phyloP scores from a whole-genome alignment of 2,329 filamentous ascomycete genomes.

The Arthrobotrys iridis region DNA sequence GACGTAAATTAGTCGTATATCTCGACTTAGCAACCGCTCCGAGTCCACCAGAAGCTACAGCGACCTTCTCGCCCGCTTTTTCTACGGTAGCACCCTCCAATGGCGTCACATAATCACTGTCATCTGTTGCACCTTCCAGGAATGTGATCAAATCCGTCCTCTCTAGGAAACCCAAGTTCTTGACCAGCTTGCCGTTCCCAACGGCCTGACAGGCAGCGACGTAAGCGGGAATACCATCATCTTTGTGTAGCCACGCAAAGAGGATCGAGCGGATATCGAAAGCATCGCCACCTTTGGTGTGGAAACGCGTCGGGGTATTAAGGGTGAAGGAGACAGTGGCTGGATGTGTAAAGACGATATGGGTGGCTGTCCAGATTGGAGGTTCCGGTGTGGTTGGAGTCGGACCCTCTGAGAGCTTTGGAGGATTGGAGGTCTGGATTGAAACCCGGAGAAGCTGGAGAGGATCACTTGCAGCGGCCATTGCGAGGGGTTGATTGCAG shows the following conservation, averaged over 20 bases:
- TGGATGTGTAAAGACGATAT: conserved; percentile 76
- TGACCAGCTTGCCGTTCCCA: conserved; percentile 72
- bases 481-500: background rate
- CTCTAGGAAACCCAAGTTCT: conserved; percentile 91
- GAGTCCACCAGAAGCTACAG: conserved; percentile 61
- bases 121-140: conserved; percentile 87
- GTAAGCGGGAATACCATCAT: conserved; percentile 89
- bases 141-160: conserved; percentile 90
- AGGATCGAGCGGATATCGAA: conserved; percentile 94
- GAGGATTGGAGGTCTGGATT: conserved; percentile 75
- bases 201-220: conserved; percentile 77
- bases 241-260: conserved; percentile 94
- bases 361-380: conserved; percentile 69
- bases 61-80: conserved; percentile 69
- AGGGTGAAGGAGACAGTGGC: conserved; percentile 73
- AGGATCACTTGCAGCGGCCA: conserved; percentile 64
- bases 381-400: conserved; percentile 68
- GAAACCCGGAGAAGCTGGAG: conserved; percentile 84
- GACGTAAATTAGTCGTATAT: conserved; percentile 71
- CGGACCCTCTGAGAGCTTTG: conserved; percentile 77
- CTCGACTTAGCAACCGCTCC: conserved; percentile 45
- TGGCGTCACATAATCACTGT: conserved; percentile 91
- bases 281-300: conserved; percentile 74
- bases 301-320: conserved; percentile 82
- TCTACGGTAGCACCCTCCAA: conserved; percentile 66